Conservation (phyloP, 768 basidiomycete species). For the Suillus spraguei region DNA sequence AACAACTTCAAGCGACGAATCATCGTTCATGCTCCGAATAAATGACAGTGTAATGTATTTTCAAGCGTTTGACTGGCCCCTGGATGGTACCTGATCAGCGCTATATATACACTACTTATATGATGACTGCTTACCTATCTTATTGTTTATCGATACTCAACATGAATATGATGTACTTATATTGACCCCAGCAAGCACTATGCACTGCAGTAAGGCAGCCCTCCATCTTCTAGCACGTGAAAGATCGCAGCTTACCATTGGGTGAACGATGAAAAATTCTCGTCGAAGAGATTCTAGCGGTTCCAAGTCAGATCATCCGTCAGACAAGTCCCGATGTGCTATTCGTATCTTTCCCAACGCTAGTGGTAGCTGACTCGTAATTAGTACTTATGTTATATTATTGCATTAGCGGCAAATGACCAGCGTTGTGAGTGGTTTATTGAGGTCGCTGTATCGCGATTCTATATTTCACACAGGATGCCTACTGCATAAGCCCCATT, state of each 20-base stretch:
- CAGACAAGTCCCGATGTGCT: background rate
- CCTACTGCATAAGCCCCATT: constrained; percentile 2
- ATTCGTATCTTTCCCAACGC: background rate
- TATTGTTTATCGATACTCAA: background rate
- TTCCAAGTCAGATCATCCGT: background rate
- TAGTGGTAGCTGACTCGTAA: constrained; percentile 1
- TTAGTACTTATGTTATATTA: background rate
- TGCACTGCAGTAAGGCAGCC: background rate
- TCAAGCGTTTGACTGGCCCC: background rate
- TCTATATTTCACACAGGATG: constrained; percentile 5
- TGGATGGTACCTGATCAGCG: background rate
- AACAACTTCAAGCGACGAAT: background rate
- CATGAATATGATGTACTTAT: background rate
- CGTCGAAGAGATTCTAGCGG: constrained; percentile 1
- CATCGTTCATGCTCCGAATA: background rate
- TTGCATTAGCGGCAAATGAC: background rate
- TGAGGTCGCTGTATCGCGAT: constrained; percentile 7
- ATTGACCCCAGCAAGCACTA: background rate
- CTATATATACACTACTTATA: background rate
- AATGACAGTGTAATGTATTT: background rate
- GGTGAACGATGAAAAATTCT: no score
- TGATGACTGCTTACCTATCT: background rate
- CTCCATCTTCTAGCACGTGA: constrained; percentile 1
- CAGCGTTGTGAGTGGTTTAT: background rate
- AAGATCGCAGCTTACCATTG: background rate